Evolutionary conservation across 768 basidiomycete species (phyloP), one percentile per base, ranked within the genome.

Genomic region (Xanthoconium purpureum): DNA sequence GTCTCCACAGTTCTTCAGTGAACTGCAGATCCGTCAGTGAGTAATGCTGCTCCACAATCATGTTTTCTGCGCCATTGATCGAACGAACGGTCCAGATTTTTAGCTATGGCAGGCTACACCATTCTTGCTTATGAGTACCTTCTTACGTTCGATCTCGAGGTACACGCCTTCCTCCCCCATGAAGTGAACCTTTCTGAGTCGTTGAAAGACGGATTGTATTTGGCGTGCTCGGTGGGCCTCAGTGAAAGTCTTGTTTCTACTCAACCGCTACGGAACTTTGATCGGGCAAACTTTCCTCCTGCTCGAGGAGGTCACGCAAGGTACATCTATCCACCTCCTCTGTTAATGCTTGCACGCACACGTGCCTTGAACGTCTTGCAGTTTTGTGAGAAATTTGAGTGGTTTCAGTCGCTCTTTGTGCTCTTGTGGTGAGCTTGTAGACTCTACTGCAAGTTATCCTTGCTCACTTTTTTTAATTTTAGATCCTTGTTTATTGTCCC

Each of bases 261-360:
- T 63, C 55, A 66, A 60, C 46, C 62, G 64, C 33, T 66, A 66
- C 10, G 62, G 48, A 12, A 55, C 52, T 9, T 35, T 66, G 3
- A 39, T 52, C 12, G 52, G 52, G 15, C 65, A 60, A 36, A 47
- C 43, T 18, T 15, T 47, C 29, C 30, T 52, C 11, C 48, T 28
- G 12, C 44, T 66, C 13, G 56, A 63, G 30, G 65, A 66, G 29
- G 10, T 65, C 64, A 2, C 4, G 11, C n/a, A 5, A 44, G 17
- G 64, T 65, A 32, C 28, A 6, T 38, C 8, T 33, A 33, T 11
- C 32, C n/a, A 8, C 15, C 20, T 14, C 10, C 37, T 48, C 9
- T 11, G 9, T 5, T 29, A 14, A 8, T 3, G 24, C 3, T 3
- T 35, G 14, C 18, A 29, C n/a, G 18, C 54, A 11, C 1, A 29